Percentiles rank a stretch among this genome's conserved stretches.
Evolutionary conservation across 164 flowering plant genomes (phyloP).

Genomic region (Paratinospora sagittata): DNA sequence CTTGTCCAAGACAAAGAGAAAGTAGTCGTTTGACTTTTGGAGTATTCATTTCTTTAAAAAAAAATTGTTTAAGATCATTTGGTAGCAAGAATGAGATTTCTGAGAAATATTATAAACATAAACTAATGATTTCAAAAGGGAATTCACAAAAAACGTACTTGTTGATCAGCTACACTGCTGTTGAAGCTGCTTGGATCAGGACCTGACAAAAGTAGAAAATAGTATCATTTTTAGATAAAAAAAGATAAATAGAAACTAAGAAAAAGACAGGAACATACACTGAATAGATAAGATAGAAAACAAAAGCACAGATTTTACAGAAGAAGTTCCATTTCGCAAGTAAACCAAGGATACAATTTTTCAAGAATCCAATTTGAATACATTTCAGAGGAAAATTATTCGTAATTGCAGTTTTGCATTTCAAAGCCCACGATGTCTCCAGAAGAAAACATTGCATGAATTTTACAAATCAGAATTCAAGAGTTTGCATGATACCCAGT

Average conservation of each 20-base stretch:
- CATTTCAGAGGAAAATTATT: not conserved
- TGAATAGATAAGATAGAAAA: not conserved
- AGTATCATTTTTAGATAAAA: constrained; percentile 6
- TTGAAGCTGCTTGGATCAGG: constrained; percentile 76
- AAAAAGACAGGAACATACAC: not conserved
- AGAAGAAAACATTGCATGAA: not conserved
- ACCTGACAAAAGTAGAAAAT: constrained; percentile 33
- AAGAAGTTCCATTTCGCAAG: not conserved
- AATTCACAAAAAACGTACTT: constrained; percentile 44
- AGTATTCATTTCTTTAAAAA: not conserved
- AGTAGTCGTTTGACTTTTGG: not conserved
- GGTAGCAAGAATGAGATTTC: not conserved
- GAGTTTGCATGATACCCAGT: not conserved
- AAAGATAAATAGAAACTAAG: not conserved
- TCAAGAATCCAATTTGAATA: not conserved
- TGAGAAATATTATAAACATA: not conserved
- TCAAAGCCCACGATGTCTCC: not conserved
- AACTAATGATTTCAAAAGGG: constrained; percentile 5
- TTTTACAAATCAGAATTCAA: not conserved
- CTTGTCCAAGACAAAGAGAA: not conserved
- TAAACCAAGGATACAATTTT: not conserved
- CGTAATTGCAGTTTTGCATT: too few relatives aligned
- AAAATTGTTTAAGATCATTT: not conserved
- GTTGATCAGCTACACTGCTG: constrained; percentile 77
- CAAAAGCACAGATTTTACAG: not conserved